A percentile compares a stretch with the other conserved stretches of the same genome.
These are phyloP conservation scores for Xylariaceae sp. DNA, from an alignment of 2,329 filamentous ascomycete genomes.

Conservation along the genomic window DNA sequence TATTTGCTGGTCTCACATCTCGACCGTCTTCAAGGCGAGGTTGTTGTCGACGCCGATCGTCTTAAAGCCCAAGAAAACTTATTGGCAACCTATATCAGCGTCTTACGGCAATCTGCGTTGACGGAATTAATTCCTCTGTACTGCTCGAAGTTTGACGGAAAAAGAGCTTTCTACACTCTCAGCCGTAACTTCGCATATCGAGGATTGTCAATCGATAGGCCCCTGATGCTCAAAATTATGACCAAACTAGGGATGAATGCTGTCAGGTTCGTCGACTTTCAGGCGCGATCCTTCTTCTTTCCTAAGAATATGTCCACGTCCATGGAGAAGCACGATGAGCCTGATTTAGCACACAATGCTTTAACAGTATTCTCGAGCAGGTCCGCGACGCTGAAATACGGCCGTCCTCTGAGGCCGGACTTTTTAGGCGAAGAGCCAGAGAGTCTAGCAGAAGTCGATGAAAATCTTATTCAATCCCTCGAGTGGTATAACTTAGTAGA, in stretches of 20 bases:
- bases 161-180: constrained; percentile 64
- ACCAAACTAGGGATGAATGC: constrained; percentile 67
- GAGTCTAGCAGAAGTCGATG: constrained; percentile 55
- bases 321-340: constrained; percentile 28
- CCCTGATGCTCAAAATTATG: constrained; percentile 68
- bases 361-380: constrained; percentile 49
- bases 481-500: constrained; percentile 80
- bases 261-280: constrained; percentile 65
- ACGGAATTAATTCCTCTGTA: constrained; percentile 82
- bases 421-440: constrained; percentile 62
- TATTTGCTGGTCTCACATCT: constrained; percentile 63
- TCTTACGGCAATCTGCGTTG: constrained; percentile 65
- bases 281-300: constrained; percentile 51
- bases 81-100: constrained; percentile 75
- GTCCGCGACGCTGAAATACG: constrained; percentile 50
- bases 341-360: constrained; percentile 38
- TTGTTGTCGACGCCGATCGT: constrained; percentile 34
- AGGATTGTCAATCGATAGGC: constrained; percentile 57
- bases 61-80: constrained; percentile 63
- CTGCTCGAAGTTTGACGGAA: constrained; percentile 66
- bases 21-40: constrained; percentile 48
- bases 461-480: constrained; percentile 68
- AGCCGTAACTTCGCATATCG: constrained; percentile 73
- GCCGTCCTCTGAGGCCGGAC: constrained; percentile 61
- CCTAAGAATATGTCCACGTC: constrained; percentile 32